Percentiles rank a stretch among this genome's conserved stretches.
These are phyloP conservation scores for Thymus mandschuricus DNA, from an alignment of 257 asterid species.

Conservation along the genomic window DNA sequence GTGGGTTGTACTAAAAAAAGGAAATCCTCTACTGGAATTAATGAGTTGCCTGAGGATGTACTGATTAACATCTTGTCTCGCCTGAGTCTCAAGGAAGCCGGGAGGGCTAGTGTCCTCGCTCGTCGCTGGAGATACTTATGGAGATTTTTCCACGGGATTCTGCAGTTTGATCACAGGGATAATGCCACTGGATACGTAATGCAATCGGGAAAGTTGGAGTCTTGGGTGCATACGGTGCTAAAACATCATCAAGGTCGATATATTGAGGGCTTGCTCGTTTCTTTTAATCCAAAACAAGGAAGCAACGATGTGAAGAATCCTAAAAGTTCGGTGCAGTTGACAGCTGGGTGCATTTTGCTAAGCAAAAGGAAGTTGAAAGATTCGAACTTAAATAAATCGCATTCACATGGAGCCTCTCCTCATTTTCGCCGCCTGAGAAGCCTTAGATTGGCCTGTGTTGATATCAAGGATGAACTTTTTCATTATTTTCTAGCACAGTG, in stretches of 20 bases:
- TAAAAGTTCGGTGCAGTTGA: background rate
- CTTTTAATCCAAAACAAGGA: background rate
- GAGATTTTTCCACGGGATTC: background rate
- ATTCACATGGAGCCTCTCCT: too few relatives aligned
- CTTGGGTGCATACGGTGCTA: background rate
- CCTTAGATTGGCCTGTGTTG: background rate
- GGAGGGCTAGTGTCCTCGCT: conserved; percentile 14
- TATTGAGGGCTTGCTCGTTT: background rate
- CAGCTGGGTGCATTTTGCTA: background rate
- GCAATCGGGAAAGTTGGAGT: background rate
- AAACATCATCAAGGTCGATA: background rate
- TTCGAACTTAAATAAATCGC: background rate
- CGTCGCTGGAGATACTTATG: conserved; percentile 20
- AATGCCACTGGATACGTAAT: background rate
- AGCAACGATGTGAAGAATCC: too few relatives aligned
- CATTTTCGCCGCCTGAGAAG: background rate
- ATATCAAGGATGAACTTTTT: conserved; percentile 1
- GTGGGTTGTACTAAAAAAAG: background rate
- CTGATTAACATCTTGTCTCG: conserved; percentile 15
- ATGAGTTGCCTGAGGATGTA: conserved; percentile 16
- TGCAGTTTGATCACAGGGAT: background rate
- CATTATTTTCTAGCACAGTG: background rate
- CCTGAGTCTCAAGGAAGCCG: conserved; percentile 18
- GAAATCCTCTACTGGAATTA: background rate
- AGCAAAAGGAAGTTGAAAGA: background rate